These are phyloP conservation scores for Filobasidium wieringae DNA, from an alignment of 768 basidiomycete species.

Conservation along the genomic window DNA sequence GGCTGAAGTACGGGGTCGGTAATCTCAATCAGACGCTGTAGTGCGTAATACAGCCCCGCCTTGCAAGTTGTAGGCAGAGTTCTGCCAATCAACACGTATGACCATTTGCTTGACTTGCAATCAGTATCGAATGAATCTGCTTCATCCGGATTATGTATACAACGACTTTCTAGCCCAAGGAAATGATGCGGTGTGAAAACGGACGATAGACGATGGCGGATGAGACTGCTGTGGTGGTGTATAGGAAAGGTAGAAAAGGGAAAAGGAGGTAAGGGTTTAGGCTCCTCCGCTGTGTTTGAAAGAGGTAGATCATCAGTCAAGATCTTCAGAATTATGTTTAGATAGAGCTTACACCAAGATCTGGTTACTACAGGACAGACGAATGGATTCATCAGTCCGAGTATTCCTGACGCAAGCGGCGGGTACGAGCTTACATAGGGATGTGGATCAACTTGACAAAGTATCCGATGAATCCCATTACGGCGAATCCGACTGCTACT, in stretches of 20 bases:
- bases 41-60: too few relatives aligned
- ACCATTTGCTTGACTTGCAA: too few relatives aligned
- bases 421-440: constrained; percentile 63
- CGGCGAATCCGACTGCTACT: constrained; percentile 90
- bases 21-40: too few relatives aligned
- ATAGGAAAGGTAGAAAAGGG: neutral
- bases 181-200: too few relatives aligned
- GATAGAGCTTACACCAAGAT: constrained; percentile 75
- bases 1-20: too few relatives aligned
- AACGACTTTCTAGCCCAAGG: too few relatives aligned
- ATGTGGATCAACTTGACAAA: constrained; percentile 97
- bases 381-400: neutral
- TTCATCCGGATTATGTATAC: too few relatives aligned
- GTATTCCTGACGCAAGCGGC: neutral
- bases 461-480: constrained; percentile 99
- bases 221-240: too few relatives aligned
- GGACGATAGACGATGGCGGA: too few relatives aligned
- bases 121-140: too few relatives aligned
- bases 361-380: constrained; percentile 58
- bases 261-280: neutral
- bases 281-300: constrained; percentile 3
- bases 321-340: neutral
- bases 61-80: too few relatives aligned
- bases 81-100: too few relatives aligned
- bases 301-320: neutral